Percentiles rank a stretch among this genome's conserved stretches.
Evolutionary conservation across 306 rosid species (phyloP).

Genomic region (Castanea sativa): DNA sequence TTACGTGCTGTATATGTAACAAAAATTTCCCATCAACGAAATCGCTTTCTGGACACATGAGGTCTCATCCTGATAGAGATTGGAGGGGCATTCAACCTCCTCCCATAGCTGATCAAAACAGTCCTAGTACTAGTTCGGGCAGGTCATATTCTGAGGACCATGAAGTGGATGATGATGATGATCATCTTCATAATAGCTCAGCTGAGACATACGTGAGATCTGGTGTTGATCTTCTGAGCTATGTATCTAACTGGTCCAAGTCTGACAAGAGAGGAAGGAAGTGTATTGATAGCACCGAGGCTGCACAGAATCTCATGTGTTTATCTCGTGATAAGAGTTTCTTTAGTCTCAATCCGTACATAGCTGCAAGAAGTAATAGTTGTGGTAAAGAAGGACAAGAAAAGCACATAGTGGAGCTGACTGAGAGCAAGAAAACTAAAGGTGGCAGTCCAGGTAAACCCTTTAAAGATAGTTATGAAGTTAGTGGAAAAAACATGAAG

Average conservation of each 20-base stretch:
- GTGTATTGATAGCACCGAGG: not conserved
- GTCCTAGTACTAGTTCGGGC: not conserved
- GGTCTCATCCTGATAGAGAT: constrained; percentile 28
- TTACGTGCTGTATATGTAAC: constrained; percentile 11
- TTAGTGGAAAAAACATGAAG: not conserved
- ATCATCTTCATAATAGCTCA: not conserved
- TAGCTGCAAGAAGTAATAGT: too few species aligned
- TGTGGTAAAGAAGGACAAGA: too few species aligned
- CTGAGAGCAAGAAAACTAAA: not conserved
- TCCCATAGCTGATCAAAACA: not conserved
- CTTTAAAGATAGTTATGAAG: not conserved
- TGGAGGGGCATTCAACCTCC: constrained; percentile 42
- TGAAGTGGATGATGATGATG: not conserved
- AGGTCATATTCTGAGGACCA: too few species aligned
- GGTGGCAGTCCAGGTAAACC: not conserved
- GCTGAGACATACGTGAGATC: too few species aligned
- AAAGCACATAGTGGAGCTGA: not conserved
- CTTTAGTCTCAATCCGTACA: too few species aligned
- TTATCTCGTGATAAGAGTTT: not conserved
- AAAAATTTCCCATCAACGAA: constrained; percentile 22
- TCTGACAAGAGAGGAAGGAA: constrained; percentile 15
- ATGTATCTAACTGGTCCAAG: constrained; percentile 12
- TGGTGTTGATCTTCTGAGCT: not conserved
- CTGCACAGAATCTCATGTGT: not conserved
- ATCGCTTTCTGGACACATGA: constrained; percentile 42